Conservation (phyloP, 1,139 yeast species). For the Diutina pseudorugosa region DNA sequence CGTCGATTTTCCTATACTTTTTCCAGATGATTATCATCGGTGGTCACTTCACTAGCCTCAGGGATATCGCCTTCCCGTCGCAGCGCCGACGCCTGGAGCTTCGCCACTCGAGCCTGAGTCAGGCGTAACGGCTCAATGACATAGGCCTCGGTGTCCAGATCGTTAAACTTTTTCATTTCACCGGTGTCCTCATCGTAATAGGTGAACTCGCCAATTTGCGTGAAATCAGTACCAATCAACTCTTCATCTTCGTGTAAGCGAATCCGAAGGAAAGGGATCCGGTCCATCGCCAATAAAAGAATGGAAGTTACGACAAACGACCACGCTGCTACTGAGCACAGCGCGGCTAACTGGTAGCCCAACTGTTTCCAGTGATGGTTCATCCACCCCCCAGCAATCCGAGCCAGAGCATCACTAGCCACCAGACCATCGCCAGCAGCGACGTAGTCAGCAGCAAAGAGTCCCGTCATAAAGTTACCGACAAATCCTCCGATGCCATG, state of each 20-base stretch:
- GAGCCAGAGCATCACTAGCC: constrained; percentile 10
- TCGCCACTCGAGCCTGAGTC: constrained; percentile 28
- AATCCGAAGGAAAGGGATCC: constrained; percentile 69
- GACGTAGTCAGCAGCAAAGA: constrained; percentile 88
- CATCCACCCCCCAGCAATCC: constrained; percentile 82
- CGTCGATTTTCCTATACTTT: no score
- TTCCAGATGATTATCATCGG: neutral
- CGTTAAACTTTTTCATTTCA: constrained; percentile 5
- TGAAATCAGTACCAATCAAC: constrained; percentile 75
- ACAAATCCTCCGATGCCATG: constrained; percentile 91
- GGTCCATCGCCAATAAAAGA: constrained; percentile 61
- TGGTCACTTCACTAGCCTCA: neutral
- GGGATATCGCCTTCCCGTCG: neutral
- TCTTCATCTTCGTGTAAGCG: constrained; percentile 88
- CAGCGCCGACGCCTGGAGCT: constrained; percentile 17
- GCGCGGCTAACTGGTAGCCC: constrained; percentile 88
- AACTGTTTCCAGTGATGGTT: constrained; percentile 83
- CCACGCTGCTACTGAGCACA: constrained; percentile 66
- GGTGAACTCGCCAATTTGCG: constrained; percentile 81
- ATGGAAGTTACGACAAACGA: constrained; percentile 67
- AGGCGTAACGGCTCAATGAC: constrained; percentile 72
- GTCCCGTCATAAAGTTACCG: constrained; percentile 78
- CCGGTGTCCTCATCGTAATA: constrained; percentile 41
- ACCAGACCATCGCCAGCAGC: constrained; percentile 60
- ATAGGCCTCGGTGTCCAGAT: constrained; percentile 28